Conservation (phyloP, 768 basidiomycete species). For the Dacryopinax spathularia region DNA sequence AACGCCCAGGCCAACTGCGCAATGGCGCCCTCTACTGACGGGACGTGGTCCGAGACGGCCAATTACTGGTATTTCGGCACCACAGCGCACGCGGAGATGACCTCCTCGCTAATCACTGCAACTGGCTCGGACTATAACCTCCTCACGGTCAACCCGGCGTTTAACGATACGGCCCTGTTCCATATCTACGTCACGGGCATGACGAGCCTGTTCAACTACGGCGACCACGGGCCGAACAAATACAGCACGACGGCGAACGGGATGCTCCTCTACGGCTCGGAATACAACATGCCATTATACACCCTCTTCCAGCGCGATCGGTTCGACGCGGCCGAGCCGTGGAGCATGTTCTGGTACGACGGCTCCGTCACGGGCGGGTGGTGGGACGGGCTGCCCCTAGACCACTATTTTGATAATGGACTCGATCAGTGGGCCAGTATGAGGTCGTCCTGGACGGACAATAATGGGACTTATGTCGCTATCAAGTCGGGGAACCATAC, state of each 20-base stretch:
- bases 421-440: constrained; percentile 80
- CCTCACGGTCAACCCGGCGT: constrained; percentile 53
- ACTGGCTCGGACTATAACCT: constrained; percentile 74
- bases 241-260: constrained; percentile 84
- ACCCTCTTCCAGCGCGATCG: constrained; percentile 86
- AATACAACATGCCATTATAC: constrained; percentile 58
- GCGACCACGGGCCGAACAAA: constrained; percentile 88
- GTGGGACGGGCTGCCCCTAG: constrained; percentile 76
- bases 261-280: constrained; percentile 60
- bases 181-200: constrained; percentile 65
- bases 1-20: constrained; percentile 73
- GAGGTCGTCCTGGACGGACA: constrained; percentile 86
- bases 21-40: constrained; percentile 25
- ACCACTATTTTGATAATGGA: constrained; percentile 60
- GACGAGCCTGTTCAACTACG: constrained; percentile 72
- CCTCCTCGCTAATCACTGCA: constrained; percentile 65
- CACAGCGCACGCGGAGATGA: constrained; percentile 80
- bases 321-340: constrained; percentile 65
- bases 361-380: constrained; percentile 70
- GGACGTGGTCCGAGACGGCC: constrained; percentile 85
- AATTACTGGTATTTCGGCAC: constrained; percentile 91
- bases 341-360: constrained; percentile 87
- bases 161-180: constrained; percentile 58
- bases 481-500: constrained; percentile 74
- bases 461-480: constrained; percentile 65